Percentiles rank a stretch among this genome's conserved stretches.
Evolutionary conservation across 2,329 filamentous ascomycete species (phyloP).

Genomic region (Phyllosticta paracitricarpa): DNA sequence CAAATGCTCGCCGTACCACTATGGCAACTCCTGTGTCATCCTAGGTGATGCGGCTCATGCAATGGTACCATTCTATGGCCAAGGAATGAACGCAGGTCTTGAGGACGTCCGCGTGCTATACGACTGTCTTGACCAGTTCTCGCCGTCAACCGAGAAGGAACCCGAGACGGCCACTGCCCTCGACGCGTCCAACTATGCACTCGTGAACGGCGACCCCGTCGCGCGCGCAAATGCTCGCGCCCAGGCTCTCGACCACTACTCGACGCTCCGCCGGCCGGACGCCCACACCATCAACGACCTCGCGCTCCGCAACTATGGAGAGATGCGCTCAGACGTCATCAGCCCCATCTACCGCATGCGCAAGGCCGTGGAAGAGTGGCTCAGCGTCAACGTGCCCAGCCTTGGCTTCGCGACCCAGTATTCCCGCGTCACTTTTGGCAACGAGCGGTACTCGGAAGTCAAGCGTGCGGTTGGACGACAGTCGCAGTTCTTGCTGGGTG

Average conservation of each 20-base stretch:
- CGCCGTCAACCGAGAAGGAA: slow-evolving; percentile 13
- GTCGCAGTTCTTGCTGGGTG: slow-evolving; percentile 34
- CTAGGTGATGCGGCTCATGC: slow-evolving; percentile 92
- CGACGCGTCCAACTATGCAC: slow-evolving; percentile 18
- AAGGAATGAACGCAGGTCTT: slow-evolving; percentile 94
- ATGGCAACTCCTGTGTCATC: slow-evolving; percentile 65
- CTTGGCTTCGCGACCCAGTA: slow-evolving; percentile 92
- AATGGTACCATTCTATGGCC: slow-evolving; percentile 97
- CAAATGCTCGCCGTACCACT: slow-evolving; percentile 86
- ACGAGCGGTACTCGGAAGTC: slow-evolving; percentile 81
- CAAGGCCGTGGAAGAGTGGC: slow-evolving; percentile 76
- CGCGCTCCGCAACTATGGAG: slow-evolving; percentile 80
- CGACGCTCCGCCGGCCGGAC: slow-evolving; percentile 61
- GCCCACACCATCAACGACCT: slow-evolving; percentile 87
- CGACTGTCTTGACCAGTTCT: slow-evolving; percentile 63
- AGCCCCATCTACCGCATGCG: slow-evolving; percentile 67
- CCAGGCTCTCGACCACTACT: slow-evolving; percentile 61
- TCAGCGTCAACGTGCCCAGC: slow-evolving; percentile 65
- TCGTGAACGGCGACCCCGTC: slow-evolving; percentile 36
- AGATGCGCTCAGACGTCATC: slow-evolving; percentile 83
- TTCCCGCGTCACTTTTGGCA: slow-evolving; percentile 83
- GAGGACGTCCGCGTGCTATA: slow-evolving; percentile 91
- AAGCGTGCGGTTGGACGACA: slow-evolving; percentile 60
- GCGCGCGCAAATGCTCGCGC: slow-evolving; percentile 18
- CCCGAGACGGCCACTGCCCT: not conserved